These are phyloP conservation scores for Aspergillus nanangensis DNA, from an alignment of 495 filamentous ascomycete species.

Conservation along the genomic window DNA sequence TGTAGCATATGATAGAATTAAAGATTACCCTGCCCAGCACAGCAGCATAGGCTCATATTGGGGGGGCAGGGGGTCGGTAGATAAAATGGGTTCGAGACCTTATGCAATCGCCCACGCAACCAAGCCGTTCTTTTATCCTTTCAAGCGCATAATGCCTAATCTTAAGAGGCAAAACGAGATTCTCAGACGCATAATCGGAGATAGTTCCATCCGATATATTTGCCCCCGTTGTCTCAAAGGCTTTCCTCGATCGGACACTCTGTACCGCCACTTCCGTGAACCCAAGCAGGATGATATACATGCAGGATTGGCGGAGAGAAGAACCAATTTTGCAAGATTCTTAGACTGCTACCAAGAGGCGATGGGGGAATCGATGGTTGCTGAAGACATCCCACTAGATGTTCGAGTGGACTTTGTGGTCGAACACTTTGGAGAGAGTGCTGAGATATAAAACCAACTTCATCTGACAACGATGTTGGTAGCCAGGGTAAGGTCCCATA, in stretches of 20 bases:
- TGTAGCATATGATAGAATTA: background rate
- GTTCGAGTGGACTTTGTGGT: constrained; percentile 7
- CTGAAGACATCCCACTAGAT: constrained; percentile 1
- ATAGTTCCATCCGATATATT: background rate
- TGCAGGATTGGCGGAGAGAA: background rate
- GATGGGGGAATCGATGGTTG: background rate
- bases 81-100: background rate
- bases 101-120: too few species aligned
- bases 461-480: background rate
- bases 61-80: background rate
- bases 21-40: background rate
- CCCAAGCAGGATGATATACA: too few species aligned
- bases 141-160: constrained; percentile 1
- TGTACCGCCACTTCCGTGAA: constrained; percentile 1
- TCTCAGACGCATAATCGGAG: constrained; percentile 2
- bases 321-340: background rate
- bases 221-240: background rate
- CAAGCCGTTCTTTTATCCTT: background rate
- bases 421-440: background rate
- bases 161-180: background rate
- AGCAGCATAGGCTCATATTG: constrained; percentile 1
- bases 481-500: background rate
- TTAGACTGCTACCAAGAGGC: constrained; percentile 4
- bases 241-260: background rate
- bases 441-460: background rate